Conservation (phyloP, 345 rosid species). For the Cardiospermum halicacabum region DNA sequence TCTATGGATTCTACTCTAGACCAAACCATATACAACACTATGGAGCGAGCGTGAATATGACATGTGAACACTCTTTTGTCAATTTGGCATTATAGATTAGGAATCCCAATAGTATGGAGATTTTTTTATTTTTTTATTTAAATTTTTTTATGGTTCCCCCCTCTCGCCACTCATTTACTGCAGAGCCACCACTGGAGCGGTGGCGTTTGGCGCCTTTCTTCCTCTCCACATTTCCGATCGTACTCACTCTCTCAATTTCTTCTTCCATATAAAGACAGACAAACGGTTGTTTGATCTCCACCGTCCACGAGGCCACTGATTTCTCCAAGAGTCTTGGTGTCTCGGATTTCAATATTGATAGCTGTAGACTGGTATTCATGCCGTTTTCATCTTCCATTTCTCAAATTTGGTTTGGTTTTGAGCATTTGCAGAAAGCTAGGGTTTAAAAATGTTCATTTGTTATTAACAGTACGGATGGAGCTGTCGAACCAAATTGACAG, state of each 20-base stretch:
- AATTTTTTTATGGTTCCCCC: too few relatives aligned
- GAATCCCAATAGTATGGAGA: too few relatives aligned
- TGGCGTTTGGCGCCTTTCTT: neutral
- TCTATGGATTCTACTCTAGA: too few relatives aligned
- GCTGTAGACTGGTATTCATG: conserved; percentile 59
- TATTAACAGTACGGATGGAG: conserved; percentile 92
- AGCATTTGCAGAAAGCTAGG: neutral
- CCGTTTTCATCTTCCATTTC: neutral
- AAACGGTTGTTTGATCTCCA: conserved; percentile 72
- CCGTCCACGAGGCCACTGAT: conserved; percentile 75
- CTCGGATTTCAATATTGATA: conserved; percentile 78
- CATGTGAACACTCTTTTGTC: too few relatives aligned
- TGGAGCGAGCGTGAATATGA: too few relatives aligned
- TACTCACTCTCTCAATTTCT: conserved; percentile 19
- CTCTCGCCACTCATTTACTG: conserved; percentile 45
- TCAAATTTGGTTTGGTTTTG: too few relatives aligned
- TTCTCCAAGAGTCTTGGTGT: conserved; percentile 65
- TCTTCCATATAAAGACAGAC: neutral
- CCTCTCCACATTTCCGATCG: conserved; percentile 67
- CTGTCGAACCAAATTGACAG: conserved; percentile 83
- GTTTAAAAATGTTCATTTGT: conserved; percentile 16
- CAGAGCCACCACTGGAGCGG: conserved; percentile 33
- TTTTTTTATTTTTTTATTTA: too few relatives aligned
- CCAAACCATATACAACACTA: too few relatives aligned
- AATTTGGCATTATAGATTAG: too few relatives aligned